These are phyloP conservation scores for Penicillium waksmanii DNA, from an alignment of 495 filamentous ascomycete species.

Conservation along the genomic window DNA sequence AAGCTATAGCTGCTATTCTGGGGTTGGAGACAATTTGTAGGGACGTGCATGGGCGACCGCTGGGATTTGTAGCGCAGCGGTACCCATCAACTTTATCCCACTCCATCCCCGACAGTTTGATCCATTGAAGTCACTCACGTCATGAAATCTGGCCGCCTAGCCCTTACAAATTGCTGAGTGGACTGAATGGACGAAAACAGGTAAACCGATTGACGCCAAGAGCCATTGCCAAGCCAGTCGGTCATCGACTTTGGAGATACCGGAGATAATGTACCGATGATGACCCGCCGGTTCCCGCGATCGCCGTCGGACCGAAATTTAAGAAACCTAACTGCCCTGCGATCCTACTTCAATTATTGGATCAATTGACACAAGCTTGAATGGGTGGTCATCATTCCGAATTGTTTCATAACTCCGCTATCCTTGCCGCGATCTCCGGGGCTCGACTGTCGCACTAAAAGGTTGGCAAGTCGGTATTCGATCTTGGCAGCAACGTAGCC, in stretches of 20 bases:
- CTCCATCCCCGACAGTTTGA: not conserved
- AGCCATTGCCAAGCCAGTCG: not conserved
- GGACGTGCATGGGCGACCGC: not conserved
- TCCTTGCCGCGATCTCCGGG: not conserved
- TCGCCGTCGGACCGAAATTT: not conserved
- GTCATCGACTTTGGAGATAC: constrained; percentile 7
- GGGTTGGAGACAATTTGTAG: not conserved
- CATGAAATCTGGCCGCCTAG: not conserved
- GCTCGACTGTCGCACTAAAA: not conserved
- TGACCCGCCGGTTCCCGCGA: not conserved
- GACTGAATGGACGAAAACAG: not conserved
- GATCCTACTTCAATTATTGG: too few relatives aligned
- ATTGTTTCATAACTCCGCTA: not conserved
- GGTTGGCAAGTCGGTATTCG: not conserved
- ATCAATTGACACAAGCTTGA: too few relatives aligned
- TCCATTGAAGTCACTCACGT: constrained; percentile 1
- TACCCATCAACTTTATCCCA: not conserved
- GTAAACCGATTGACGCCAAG: not conserved
- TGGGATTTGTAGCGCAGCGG: not conserved
- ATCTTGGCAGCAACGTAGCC: not conserved
- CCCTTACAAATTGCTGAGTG: constrained; percentile 1
- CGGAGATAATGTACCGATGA: constrained; percentile 1
- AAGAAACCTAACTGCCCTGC: not conserved
- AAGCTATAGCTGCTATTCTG: not conserved
- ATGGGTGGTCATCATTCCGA: too few relatives aligned